Conservation (phyloP, 2,329 filamentous ascomycete genomes). For the Myrmaecium sp. region DNA sequence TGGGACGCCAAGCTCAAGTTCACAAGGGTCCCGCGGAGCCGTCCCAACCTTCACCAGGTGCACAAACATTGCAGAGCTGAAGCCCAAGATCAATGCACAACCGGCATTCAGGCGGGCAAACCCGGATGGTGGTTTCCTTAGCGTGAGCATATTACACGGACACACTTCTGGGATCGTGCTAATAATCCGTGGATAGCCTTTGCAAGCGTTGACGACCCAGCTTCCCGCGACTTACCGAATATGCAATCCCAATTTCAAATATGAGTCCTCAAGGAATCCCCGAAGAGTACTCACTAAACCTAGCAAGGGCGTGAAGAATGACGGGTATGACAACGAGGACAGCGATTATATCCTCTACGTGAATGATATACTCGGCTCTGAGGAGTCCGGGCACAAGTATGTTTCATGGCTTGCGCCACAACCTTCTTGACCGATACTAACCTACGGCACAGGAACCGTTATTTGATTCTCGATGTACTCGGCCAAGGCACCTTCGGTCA, state of each 20-base stretch:
- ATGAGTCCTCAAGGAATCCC: constrained; percentile 93
- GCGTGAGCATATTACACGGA: constrained; percentile 40
- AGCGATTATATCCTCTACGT: constrained; percentile 99
- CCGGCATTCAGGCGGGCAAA: constrained; percentile 85
- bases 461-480: constrained; percentile 89
- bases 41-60: constrained; percentile 82
- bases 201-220: constrained; percentile 88
- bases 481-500: constrained; percentile 97
- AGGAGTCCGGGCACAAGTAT: constrained; percentile 94
- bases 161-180: constrained; percentile 5
- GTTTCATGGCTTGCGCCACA: constrained; percentile 12
- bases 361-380: constrained; percentile 93
- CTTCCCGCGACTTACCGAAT: constrained; percentile 93
- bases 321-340: constrained; percentile 97
- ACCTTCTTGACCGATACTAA: constrained; percentile 9
- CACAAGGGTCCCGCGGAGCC: constrained; percentile 38
- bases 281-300: constrained; percentile 92
- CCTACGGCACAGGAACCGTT: constrained; percentile 52
- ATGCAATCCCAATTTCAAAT: constrained; percentile 96
- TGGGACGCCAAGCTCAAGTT: constrained; percentile 34
- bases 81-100: constrained; percentile 70
- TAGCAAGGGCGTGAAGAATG: constrained; percentile 96
- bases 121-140: constrained; percentile 95
- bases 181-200: constrained; percentile 40
- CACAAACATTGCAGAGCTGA: constrained; percentile 53